Evolutionary conservation across 331 rosid species (phyloP), one percentile per base, ranked within the genome.

Genomic region (Cydonia oblonga): DNA sequence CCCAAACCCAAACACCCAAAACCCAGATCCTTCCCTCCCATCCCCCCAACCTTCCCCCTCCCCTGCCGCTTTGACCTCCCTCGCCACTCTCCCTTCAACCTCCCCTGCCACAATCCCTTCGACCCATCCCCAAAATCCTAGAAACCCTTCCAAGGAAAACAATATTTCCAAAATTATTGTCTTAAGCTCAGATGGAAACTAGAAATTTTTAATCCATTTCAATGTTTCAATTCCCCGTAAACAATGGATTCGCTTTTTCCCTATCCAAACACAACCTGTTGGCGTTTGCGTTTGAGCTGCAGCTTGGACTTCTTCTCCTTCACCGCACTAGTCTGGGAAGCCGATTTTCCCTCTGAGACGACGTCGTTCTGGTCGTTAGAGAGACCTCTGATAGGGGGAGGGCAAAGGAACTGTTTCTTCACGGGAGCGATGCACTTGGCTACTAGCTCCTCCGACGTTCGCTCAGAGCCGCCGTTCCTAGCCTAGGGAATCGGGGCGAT

Each of bases 281-380:
- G 96, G 75, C 97, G 97, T 69, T 93, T 97, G 13, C 97, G 96
- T 84, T 93, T 93, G 83, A 89, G 87, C 54, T 93, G 97, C 75
- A 97, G 98, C 71, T 89, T 93, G 33, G 98, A 93, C 77, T 90
- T 90, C 87, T 90, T 90, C 77, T 90, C 95, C 83, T 90, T 90
- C 5, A 74, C 79, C n/a, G 85, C 66, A 64, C 54, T 56, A 4
- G 88, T 51, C 52, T 69, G 80, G 68, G 69, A 38, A 24, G 92
- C 22, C 66, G 83, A 78, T 32, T 79, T 79, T 25, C 78, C 52
- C 68, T 33, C 59, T 2, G 88, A 65, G 67, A 69, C 84, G 62
- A 29, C 75, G 76, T 76, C 81, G 69, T 60, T 74, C 5, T 46
- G 72, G 14, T 49, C 65, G 61, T 75, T 63, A 25, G 81, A 56